Base-by-base conservation (phyloP, 192 early-diverging fungal species). In the Helicostylum pulchrum region DNA sequence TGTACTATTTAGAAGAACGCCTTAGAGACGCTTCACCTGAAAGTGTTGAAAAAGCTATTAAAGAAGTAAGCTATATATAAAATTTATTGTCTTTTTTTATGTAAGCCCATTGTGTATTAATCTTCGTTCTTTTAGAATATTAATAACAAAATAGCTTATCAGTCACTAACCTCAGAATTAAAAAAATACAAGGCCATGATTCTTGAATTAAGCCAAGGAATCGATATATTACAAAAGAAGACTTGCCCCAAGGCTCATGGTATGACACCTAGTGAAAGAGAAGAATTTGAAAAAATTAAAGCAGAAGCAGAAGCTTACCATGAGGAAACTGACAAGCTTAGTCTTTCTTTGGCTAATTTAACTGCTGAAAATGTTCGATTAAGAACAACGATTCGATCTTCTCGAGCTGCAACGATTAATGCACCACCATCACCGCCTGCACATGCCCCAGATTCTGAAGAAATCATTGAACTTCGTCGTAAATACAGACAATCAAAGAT, bases 1-100 rank as follows among this genome's bases (percentile, higher is more conserved):
- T 83, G 3, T 84, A 78, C 55, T 82, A 69, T 64, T 56, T 86
- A 45, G 79, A 86, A 53, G 77, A 82, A 31, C 65, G 74, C 15
- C 26, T 81, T 26, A 73, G 67, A 23, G 73, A 85, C 49, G 39
- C 80, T 26, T 81, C 79, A 14, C 83, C 83, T 2, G 83, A 83
- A 42, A 74, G 79, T 63, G 74, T 73, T 19, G 83, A 85, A 20
- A 72, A 78, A 30, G 76, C 77, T 7, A 52, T 79, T 36, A 72
- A 79, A 64, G 83, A 85, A 76, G 80, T 85, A 75, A 59, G 31
- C 5, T 12, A n/a, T 10, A 8, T 6, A 34, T 45, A 32, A 7
- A 23, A 42, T n/a, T n/a, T n/a, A 1, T 55, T 32, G 23, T 26
- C n/a, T n/a, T 21, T 26, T 14, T 46, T 63, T 55, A 11, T 59